Evolutionary conservation across 2,329 filamentous ascomycete genomes (phyloP).

Genomic region (Rutstroemia sydowiana): DNA sequence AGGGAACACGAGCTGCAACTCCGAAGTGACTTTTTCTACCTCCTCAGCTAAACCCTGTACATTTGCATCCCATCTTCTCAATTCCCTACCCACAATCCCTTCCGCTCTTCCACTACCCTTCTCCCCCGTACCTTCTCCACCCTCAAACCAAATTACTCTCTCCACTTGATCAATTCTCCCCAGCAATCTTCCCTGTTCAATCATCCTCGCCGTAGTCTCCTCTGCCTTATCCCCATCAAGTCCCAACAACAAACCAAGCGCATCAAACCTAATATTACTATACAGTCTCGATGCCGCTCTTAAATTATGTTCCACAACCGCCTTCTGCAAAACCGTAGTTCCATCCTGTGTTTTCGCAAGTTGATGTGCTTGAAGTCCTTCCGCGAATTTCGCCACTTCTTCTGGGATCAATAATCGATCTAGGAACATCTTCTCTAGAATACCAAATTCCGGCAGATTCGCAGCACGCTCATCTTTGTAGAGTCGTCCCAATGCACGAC

Average conservation of each 20-base stretch:
- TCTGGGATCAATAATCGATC: constrained; percentile 71
- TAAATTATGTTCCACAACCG: constrained; percentile 93
- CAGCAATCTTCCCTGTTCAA: constrained; percentile 82
- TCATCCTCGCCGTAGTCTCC: constrained; percentile 87
- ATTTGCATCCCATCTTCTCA: constrained; percentile 83
- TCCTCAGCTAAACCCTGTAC: constrained; percentile 82
- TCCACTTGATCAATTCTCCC: constrained; percentile 94
- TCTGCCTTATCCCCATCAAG: constrained; percentile 77
- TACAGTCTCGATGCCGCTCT: constrained; percentile 76
- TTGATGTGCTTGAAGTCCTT: constrained; percentile 77
- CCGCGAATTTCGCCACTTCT: constrained; percentile 83
- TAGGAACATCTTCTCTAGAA: constrained; percentile 96
- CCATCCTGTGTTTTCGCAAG: constrained; percentile 85
- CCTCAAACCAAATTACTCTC: constrained; percentile 78
- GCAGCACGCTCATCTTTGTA: constrained; percentile 88
- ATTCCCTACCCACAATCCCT: constrained; percentile 57
- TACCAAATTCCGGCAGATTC: constrained; percentile 71
- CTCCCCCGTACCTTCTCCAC: constrained; percentile 60
- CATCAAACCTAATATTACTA: constrained; percentile 68
- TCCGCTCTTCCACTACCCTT: constrained; percentile 61
- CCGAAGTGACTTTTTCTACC: constrained; percentile 77
- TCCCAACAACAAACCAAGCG: constrained; percentile 69
- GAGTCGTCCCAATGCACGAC: constrained; percentile 69
- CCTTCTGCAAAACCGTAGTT: constrained; percentile 84
- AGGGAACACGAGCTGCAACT: constrained; percentile 74